Evolutionary conservation across 208 protist species (phyloP).

Genomic region (Strigomonas culicis): DNA sequence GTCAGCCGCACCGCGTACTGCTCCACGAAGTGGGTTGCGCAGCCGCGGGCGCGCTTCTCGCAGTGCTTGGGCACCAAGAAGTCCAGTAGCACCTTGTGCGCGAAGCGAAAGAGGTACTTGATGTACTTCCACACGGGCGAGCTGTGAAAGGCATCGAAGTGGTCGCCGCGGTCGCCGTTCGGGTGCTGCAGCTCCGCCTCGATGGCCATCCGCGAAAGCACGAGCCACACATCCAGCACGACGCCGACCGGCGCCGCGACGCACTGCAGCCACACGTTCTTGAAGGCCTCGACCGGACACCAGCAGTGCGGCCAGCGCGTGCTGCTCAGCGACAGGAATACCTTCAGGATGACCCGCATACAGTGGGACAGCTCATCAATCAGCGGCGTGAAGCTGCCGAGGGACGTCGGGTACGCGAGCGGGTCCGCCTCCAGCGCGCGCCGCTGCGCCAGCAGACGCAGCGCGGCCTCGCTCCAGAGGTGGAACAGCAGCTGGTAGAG

Average conservation of each 20-base stretch:
- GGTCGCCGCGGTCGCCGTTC: constrained; percentile 27
- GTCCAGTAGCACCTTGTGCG: constrained; percentile 54
- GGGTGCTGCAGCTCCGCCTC: constrained; percentile 16
- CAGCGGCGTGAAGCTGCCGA: constrained; percentile 16
- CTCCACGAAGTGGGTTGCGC: constrained; percentile 48
- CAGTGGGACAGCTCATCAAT: constrained; percentile 56
- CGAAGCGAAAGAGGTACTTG: constrained; percentile 57
- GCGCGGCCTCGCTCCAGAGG: constrained; percentile 36
- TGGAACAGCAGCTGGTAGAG: constrained; percentile 36
- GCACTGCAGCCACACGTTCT: constrained; percentile 43
- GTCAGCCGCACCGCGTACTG: constrained; percentile 35
- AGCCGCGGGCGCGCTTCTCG: constrained; percentile 45
- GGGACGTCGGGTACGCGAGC: constrained; percentile 8
- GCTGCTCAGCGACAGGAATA: constrained; percentile 43
- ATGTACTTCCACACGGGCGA: constrained; percentile 51
- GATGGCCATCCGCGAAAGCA: constrained; percentile 35
- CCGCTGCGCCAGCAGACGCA: constrained; percentile 13
- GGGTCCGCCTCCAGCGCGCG: constrained; percentile 8
- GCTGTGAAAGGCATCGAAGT: constrained; percentile 52
- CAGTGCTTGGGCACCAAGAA: constrained; percentile 58
- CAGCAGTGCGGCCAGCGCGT: constrained; percentile 59
- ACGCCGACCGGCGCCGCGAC: constrained; percentile 31
- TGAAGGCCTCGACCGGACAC: constrained; percentile 47
- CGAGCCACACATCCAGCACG: constrained; percentile 36
- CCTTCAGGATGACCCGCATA: constrained; percentile 72